Percentiles rank a stretch among this genome's conserved stretches.
These are phyloP conservation scores for Aphanomyces euteiches DNA, from an alignment of 352 stramenopile species.

Conservation along the genomic window DNA sequence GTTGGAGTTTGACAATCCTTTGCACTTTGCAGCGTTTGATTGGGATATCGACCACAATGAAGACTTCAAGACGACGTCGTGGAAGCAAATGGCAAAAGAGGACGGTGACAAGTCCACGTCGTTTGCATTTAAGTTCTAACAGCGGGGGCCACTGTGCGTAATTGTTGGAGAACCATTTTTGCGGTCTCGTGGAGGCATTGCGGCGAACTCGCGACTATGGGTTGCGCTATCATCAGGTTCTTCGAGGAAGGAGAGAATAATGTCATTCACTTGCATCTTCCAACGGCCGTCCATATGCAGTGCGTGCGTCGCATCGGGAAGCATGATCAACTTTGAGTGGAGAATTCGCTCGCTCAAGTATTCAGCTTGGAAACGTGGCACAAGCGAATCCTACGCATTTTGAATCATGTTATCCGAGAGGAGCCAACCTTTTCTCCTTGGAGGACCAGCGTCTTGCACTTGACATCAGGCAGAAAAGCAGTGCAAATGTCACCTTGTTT, in stretches of 20 bases:
- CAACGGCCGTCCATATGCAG: constrained; percentile 43
- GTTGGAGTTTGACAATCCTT: constrained; percentile 60
- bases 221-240: constrained; percentile 79
- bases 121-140: constrained; percentile 32
- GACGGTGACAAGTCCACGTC: not conserved
- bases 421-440: constrained; percentile 38
- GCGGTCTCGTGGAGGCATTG: constrained; percentile 36
- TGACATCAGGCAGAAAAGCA: constrained; percentile 55
- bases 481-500: constrained; percentile 68
- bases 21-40: constrained; percentile 53
- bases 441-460: constrained; percentile 83
- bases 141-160: constrained; percentile 14
- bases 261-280: constrained; percentile 48
- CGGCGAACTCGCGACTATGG: constrained; percentile 76
- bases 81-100: constrained; percentile 9
- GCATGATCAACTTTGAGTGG: constrained; percentile 64
- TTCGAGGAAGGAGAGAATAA: constrained; percentile 60
- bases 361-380: constrained; percentile 67
- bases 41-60: constrained; percentile 26
- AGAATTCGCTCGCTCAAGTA: constrained; percentile 85
- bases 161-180: not conserved
- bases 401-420: not conserved
- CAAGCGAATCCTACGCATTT: constrained; percentile 44
- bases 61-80: constrained; percentile 24
- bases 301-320: constrained; percentile 54